phyloP scores from a whole-genome alignment of 176 grass and related monocot genomes.

The Zoysia pacifica region DNA sequence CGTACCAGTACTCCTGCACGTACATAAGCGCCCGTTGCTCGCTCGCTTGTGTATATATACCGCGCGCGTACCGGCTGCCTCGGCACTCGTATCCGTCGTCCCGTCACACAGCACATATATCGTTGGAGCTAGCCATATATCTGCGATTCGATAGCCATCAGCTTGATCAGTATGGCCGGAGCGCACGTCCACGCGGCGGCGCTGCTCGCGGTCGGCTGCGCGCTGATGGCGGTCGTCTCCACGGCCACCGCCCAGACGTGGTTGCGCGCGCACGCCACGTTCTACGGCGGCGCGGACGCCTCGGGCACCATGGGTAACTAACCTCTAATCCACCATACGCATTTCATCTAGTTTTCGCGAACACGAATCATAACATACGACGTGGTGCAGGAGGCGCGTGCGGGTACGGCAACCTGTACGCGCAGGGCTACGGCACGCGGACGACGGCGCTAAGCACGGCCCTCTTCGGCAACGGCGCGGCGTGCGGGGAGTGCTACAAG shows the following conservation, averaged over 20 bases:
- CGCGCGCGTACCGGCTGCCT: background rate
- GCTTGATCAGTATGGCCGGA: constrained; percentile 8
- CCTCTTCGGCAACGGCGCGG: constrained; percentile 53
- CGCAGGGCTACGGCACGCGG: constrained; percentile 53
- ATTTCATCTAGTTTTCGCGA: too few relatives aligned
- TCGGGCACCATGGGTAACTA: constrained; percentile 61
- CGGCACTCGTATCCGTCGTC: background rate
- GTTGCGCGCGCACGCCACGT: constrained; percentile 39
- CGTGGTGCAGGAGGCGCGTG: constrained; percentile 52
- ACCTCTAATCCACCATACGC: too few relatives aligned
- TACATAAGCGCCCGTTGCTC: background rate
- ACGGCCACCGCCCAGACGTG: background rate
- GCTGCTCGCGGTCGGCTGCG: constrained; percentile 6
- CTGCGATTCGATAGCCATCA: too few relatives aligned
- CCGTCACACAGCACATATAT: too few relatives aligned
- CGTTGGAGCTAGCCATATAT: background rate
- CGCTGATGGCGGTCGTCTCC: background rate
- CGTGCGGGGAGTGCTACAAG: constrained; percentile 68
- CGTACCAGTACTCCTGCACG: background rate
- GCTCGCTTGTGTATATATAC: background rate
- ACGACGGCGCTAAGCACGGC: constrained; percentile 79
- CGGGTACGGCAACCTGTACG: constrained; percentile 64
- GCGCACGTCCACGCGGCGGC: background rate
- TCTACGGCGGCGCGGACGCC: constrained; percentile 68
- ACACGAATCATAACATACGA: too few relatives aligned